A percentile compares a stretch with the other conserved stretches of the same genome.
Conservation (phyloP, 768 basidiomycete genomes). For the Gymnopilus junonius region DNA sequence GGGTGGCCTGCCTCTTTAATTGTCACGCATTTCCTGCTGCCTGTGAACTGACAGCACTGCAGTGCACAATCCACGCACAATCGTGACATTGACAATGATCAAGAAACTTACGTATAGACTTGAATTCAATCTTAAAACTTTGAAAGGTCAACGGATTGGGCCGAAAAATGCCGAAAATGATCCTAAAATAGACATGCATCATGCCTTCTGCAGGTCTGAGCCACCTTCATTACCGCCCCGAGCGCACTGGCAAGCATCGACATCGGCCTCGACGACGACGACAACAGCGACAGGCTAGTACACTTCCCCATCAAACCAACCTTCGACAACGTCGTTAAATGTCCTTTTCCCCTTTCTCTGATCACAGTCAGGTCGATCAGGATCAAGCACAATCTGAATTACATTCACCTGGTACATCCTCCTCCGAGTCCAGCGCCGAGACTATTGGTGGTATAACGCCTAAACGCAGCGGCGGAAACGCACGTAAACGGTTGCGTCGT, state of each 20-base stretch:
- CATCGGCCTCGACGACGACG: neutral
- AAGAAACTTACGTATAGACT: too few relatives aligned
- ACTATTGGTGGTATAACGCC: neutral
- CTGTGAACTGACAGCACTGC: too few relatives aligned
- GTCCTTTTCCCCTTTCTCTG: neutral
- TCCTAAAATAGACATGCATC: neutral
- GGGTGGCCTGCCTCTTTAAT: too few relatives aligned
- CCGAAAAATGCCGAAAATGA: neutral
- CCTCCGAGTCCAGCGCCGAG: neutral
- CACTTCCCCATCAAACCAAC: neutral
- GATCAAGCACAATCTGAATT: neutral
- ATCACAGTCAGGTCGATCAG: neutral
- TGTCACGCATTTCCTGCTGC: too few relatives aligned
- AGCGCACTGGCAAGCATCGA: neutral
- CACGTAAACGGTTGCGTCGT: neutral
- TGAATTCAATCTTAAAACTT: too few relatives aligned
- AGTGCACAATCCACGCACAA: too few relatives aligned
- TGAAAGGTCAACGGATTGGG: too few relatives aligned
- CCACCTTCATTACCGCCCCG: neutral
- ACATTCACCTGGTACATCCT: neutral
- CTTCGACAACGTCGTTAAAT: neutral
- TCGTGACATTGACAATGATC: too few relatives aligned
- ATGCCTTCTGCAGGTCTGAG: too few relatives aligned
- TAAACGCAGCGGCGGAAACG: neutral
- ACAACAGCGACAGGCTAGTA: slow-evolving; percentile 1